phyloP scores from a whole-genome alignment of 352 stramenopile genomes.

The Phytophthora meadii region DNA sequence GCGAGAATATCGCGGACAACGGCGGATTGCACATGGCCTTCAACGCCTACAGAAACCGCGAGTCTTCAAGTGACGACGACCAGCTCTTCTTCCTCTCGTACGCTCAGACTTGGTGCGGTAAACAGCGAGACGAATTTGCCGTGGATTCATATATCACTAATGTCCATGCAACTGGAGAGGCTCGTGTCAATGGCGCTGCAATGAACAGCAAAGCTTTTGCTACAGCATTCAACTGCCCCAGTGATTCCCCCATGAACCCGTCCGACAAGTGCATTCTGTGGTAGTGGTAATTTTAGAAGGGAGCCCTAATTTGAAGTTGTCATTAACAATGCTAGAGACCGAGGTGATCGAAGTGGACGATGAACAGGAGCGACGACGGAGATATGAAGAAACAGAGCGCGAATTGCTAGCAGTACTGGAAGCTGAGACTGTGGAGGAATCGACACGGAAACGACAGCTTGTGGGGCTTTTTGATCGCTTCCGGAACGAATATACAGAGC shows the following conservation, averaged over 20 bases:
- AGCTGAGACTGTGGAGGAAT: slow-evolving; percentile 51
- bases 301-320: not conserved
- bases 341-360: slow-evolving; percentile 17
- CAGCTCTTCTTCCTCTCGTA: slow-evolving; percentile 76
- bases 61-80: slow-evolving; percentile 26
- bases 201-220: slow-evolving; percentile 74
- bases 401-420: slow-evolving; percentile 63
- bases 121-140: slow-evolving; percentile 46
- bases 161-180: slow-evolving; percentile 50
- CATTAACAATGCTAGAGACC: slow-evolving; percentile 2
- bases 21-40: slow-evolving; percentile 64
- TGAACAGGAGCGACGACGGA: slow-evolving; percentile 39
- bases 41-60: slow-evolving; percentile 54
- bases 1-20: slow-evolving; percentile 84
- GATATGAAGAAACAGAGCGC: slow-evolving; percentile 53
- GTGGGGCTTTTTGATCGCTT: slow-evolving; percentile 77
- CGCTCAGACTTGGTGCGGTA: slow-evolving; percentile 69
- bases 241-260: slow-evolving; percentile 53
- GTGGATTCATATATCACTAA: slow-evolving; percentile 52
- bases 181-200: slow-evolving; percentile 66
- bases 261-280: slow-evolving; percentile 58
- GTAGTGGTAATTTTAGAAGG: slow-evolving; percentile 32
- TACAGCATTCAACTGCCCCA: slow-evolving; percentile 54
- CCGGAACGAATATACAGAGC: slow-evolving; percentile 63
- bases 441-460: slow-evolving; percentile 62